These are phyloP conservation scores for Piloderma croceum DNA, from an alignment of 768 basidiomycete species.

Conservation along the genomic window DNA sequence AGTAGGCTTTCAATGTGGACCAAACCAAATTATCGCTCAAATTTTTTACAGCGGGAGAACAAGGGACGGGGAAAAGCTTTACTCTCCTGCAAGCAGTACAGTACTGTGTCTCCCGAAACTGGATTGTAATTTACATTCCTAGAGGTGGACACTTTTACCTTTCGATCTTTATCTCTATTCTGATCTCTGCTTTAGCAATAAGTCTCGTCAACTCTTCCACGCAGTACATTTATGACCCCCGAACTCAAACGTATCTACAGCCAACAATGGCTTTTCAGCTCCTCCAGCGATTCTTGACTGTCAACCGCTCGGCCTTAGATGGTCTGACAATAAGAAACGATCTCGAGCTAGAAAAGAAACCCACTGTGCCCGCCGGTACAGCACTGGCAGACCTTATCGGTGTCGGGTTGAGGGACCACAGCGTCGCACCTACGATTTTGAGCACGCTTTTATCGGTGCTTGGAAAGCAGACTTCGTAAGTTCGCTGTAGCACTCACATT, in stretches of 20 bases:
- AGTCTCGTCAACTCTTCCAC: conserved; percentile 72
- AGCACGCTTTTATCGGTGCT: conserved; percentile 56
- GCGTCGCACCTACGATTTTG: conserved; percentile 50
- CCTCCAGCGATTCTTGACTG: conserved; percentile 54
- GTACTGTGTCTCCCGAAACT: conserved; percentile 56
- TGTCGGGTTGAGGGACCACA: conserved; percentile 49
- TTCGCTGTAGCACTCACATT: conserved; percentile 1
- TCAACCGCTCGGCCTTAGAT: conserved; percentile 46
- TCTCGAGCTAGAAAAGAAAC: conserved; percentile 42
- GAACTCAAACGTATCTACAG: conserved; percentile 74
- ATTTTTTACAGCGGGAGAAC: conserved; percentile 50
- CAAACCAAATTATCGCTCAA: conserved; percentile 2
- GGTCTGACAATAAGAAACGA: conserved; percentile 36
- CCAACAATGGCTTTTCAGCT: conserved; percentile 57
- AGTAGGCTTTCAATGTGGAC: conserved; percentile 40
- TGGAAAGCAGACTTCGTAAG: conserved; percentile 59
- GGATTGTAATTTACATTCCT: conserved; percentile 85
- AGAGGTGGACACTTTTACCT: conserved; percentile 44
- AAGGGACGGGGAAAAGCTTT: conserved; percentile 80
- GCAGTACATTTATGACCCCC: conserved; percentile 65
- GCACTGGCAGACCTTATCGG: conserved; percentile 50
- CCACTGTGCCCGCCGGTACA: conserved; percentile 42
- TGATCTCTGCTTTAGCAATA: conserved; percentile 31
- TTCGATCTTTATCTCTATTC: neutral
- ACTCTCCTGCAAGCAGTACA: conserved; percentile 72